Evolutionary conservation across 441 rosid genomes (phyloP), one percentile per base, ranked within the genome.

Genomic region (Gossypium davidsonii): DNA sequence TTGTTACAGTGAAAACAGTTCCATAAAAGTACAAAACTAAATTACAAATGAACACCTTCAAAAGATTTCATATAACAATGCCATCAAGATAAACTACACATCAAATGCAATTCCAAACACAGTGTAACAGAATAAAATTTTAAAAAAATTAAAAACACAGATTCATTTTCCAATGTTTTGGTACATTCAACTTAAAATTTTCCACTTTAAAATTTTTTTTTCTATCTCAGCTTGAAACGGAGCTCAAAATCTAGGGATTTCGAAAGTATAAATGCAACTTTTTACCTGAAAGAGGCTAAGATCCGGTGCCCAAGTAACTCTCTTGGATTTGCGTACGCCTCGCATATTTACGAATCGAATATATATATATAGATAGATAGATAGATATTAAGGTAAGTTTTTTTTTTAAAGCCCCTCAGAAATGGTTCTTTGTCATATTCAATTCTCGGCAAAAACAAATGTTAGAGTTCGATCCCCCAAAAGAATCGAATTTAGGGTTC

Each of bases 251-350:
- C 12, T 42, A 71, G 62, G 26, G 56, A 76, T 67, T 39, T 39
- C 61, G 58, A 21, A 23, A 37, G 42, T 37, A 74, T 65, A 65
- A 76, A 4, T 42, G 56, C 56, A 77, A 72, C 15, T 68, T 39
- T 82, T 90, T 94, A 95, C 99, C 99, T 92, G 97, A 86, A 93
- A 90, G 84, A 92, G 99, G 74, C 88, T 91, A 81, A 78, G 91
- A 90, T 93, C 98, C 11, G 96, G 77, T 48, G 98, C 95, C 99
- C 99, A 92, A 3, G 91, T 76, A 73, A 94, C 86, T 80, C 94
- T 86, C 86, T 90, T 94, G 75, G 90, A 90, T 91, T 89, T 91
- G 83, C 77, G 84, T 84, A 79, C 79, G 80, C 92, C 87, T 76
- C 91, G 81, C 98, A 94, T 92, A 78, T 81, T 91, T 79, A 84